A percentile compares a stretch with the other conserved stretches of the same genome.
phyloP scores from a whole-genome alignment of 2,329 filamentous ascomycete genomes.

The Penicillium verrucosum region DNA sequence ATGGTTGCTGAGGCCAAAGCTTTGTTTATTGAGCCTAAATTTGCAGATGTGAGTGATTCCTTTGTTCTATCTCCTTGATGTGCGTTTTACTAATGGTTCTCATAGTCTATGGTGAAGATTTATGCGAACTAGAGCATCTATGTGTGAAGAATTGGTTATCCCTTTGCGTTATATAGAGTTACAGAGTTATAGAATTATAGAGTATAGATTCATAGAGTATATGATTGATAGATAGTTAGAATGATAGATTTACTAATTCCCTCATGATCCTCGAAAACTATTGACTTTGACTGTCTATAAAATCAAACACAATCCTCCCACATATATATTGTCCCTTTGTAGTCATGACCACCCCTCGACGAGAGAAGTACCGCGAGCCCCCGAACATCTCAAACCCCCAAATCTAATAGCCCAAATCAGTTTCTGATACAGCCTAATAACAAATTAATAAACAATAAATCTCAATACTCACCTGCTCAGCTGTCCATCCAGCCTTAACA shows the following conservation, averaged over 20 bases:
- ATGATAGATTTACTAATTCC: neutral
- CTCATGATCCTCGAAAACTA: no score
- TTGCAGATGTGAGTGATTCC: slow-evolving; percentile 30
- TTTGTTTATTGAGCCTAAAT: slow-evolving; percentile 40
- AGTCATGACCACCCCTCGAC: neutral
- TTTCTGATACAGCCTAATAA: neutral
- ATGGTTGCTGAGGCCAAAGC: slow-evolving; percentile 38
- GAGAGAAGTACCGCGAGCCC: neutral
- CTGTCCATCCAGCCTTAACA: neutral
- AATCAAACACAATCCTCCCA: slow-evolving; percentile 2
- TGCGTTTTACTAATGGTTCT: neutral
- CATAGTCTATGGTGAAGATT: slow-evolving; percentile 34
- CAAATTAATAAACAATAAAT: neutral
- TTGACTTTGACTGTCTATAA: neutral
- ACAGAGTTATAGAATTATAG: neutral
- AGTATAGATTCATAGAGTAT: neutral
- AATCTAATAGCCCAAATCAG: neutral
- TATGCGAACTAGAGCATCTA: slow-evolving; percentile 19
- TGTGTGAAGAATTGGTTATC: neutral
- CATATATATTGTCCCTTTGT: neutral
- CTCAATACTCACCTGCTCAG: neutral
- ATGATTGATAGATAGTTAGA: neutral
- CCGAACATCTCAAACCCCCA: slow-evolving; percentile 6
- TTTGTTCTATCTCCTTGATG: neutral
- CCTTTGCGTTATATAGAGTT: neutral